Base-by-base conservation (phyloP, 495 filamentous ascomycete genomes). In the Massariosphaeria phaeospora region DNA sequence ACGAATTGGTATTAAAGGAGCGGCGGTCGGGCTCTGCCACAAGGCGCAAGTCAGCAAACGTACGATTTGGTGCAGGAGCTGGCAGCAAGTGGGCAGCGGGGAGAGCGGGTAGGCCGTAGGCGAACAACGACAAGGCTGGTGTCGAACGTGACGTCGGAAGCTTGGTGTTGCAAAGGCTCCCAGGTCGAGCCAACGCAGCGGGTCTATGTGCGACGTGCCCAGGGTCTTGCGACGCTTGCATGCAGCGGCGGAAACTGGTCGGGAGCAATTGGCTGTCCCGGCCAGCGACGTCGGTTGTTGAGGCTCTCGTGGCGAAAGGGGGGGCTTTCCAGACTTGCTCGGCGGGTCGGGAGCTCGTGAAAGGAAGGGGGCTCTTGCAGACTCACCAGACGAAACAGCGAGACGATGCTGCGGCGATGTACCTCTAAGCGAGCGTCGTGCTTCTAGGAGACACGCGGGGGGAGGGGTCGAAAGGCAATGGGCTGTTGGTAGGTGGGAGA, bases 321-420 rank as follows among this genome's bases (percentile, higher is more conserved):
- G 3, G 18, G 2, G 18, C 11, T 4, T 17, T 40, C 38, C 38
- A 21, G 38, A 40, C 24, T 40, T 40, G 20, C 38, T n/a, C 49
- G 18, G 38, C 3, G 39, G 2, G 4, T 20, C 25, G 49, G 49
- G 26, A 13, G 23, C n/a, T n/a, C 33, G 31, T 25, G 29, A 20
- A 8, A 35, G 52, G 23, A 35, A 18, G 10, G 52, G 30, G 24
- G 52, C 18, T 24, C 12, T 24, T 33, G 39, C 25, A 43, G 36
- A 56, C 52, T 56, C 49, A 56, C 52, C 52, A 49, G 44, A 18
- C 15, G 49, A 43, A 49, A 38, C 31, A 13, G 40, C 39, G 38
- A 17, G 31, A 21, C 2, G 18, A 17, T 10, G 46, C 30, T 8
- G 30, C 17, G 27, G 23, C n/a, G 26, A 5, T 3, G 21, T 17